These are phyloP conservation scores for Discostella stelligera DNA, from an alignment of 352 stramenopile genomes.

Conservation along the genomic window DNA sequence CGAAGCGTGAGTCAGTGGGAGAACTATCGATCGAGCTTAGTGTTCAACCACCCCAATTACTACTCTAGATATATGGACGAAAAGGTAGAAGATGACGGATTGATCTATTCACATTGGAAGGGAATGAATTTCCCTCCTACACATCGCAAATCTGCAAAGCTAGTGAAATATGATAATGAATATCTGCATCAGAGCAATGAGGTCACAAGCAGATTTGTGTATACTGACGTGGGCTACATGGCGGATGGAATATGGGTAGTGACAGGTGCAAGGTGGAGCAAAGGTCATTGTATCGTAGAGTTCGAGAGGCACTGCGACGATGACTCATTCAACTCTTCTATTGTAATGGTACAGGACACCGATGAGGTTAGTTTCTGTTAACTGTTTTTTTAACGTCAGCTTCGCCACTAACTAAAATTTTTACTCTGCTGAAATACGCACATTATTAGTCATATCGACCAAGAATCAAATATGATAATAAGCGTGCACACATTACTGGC, in stretches of 20 bases:
- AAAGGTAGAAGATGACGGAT: slow-evolving; percentile 82
- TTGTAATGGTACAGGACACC: slow-evolving; percentile 86
- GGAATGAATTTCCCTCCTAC: slow-evolving; percentile 90
- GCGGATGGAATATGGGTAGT: slow-evolving; percentile 78
- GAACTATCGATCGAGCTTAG: slow-evolving; percentile 83
- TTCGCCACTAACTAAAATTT: too few relatives aligned
- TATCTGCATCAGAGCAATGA: slow-evolving; percentile 19
- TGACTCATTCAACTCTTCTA: slow-evolving; percentile 18
- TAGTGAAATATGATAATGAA: slow-evolving; percentile 46
- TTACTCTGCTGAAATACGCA: too few relatives aligned
- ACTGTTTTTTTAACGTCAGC: slow-evolving; percentile 3
- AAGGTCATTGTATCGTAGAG: slow-evolving; percentile 91
- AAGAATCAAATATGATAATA: slow-evolving; percentile 83
- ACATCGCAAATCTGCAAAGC: slow-evolving; percentile 85
- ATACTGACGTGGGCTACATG: slow-evolving; percentile 91
- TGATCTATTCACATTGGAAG: slow-evolving; percentile 87
- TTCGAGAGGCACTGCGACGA: slow-evolving; percentile 87
- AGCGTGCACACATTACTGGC: slow-evolving; percentile 67
- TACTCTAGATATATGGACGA: slow-evolving; percentile 91
- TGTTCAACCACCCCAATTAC: slow-evolving; percentile 94
- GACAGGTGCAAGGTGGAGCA: slow-evolving; percentile 90
- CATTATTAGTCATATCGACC: slow-evolving; percentile 83
- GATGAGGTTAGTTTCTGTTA: slow-evolving; percentile 74
- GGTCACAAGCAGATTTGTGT: slow-evolving; percentile 56
- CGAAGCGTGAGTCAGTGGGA: slow-evolving; percentile 93